Conservation (phyloP, 2,329 filamentous ascomycete genomes). For the Claviceps paspali region DNA sequence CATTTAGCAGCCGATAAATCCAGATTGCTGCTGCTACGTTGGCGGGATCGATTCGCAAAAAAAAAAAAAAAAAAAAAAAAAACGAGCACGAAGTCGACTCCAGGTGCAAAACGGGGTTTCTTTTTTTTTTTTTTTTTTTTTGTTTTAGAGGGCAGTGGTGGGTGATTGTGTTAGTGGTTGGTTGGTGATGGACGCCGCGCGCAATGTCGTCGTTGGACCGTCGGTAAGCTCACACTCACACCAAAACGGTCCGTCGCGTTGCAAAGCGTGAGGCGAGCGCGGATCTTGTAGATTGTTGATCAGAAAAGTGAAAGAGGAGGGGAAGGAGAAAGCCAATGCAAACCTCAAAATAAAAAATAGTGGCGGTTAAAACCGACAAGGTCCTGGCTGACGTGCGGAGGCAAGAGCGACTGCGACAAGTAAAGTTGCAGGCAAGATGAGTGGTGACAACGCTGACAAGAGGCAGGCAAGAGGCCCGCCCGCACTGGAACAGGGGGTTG, state of each 20-base stretch:
- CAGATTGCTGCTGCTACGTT: too few relatives aligned
- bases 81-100: too few relatives aligned
- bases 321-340: slow-evolving; percentile 7
- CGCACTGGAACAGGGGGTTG: too few relatives aligned
- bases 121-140: neutral
- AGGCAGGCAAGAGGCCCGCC: too few relatives aligned
- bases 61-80: too few relatives aligned
- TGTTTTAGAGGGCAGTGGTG: too few relatives aligned
- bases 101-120: neutral
- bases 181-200: neutral
- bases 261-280: slow-evolving; percentile 9
- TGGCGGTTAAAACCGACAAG: slow-evolving; percentile 2
- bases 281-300: slow-evolving; percentile 1
- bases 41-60: too few relatives aligned
- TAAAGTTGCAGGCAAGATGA: too few relatives aligned
- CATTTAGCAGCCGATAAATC: neutral
- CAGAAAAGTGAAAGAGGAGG: slow-evolving; percentile 8
- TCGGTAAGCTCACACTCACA: neutral
- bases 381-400: slow-evolving; percentile 2
- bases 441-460: too few relatives aligned
- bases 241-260: slow-evolving; percentile 16
- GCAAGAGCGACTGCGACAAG: slow-evolving; percentile 1
- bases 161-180: neutral
- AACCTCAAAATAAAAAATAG: neutral
- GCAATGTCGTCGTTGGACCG: neutral